These are phyloP conservation scores for Pogostemon cablin DNA, from an alignment of 257 asterid species.

Conservation along the genomic window DNA sequence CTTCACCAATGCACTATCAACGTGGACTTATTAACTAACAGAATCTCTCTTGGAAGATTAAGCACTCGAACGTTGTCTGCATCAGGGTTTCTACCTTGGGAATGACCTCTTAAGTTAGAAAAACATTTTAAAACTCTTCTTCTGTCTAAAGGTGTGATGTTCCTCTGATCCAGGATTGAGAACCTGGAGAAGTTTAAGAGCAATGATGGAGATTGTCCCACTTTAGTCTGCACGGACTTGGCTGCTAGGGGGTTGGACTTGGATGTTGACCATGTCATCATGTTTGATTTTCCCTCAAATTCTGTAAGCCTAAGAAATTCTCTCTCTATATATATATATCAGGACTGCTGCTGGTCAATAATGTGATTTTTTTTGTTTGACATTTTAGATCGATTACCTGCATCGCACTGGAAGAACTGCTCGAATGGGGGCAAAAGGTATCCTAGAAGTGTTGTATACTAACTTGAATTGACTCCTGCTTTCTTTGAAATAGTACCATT, in stretches of 20 bases:
- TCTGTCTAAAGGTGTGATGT: conserved; percentile 20
- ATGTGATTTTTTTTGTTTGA: conserved; percentile 26
- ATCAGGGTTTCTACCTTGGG: not conserved
- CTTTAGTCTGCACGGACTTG: conserved; percentile 96
- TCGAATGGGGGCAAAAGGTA: conserved; percentile 99
- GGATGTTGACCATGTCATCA: conserved; percentile 97
- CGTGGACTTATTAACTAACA: not conserved
- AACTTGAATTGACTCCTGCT: conserved; percentile 7
- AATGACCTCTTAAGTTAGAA: conserved; percentile 6
- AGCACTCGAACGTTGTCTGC: not conserved
- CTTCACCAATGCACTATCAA: not conserved
- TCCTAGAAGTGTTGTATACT: not conserved
- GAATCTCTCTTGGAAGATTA: conserved; percentile 10
- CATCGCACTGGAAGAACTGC: conserved; percentile 99
- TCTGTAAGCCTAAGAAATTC: conserved; percentile 61
- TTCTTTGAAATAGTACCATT: conserved; percentile 3
- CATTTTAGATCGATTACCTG: conserved; percentile 82
- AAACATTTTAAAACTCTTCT: conserved; percentile 11
- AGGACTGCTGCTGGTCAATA: conserved; percentile 7
- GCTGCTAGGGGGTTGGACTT: conserved; percentile 99
- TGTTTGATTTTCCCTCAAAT: conserved; percentile 93
- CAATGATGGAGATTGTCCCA: conserved; percentile 94
- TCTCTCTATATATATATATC: conserved; percentile 13
- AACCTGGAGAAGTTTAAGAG: conserved; percentile 83
- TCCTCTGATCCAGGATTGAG: conserved; percentile 56